phyloP scores from a whole-genome alignment of 345 rosid species.

The Chamaenerion angustifolium region DNA sequence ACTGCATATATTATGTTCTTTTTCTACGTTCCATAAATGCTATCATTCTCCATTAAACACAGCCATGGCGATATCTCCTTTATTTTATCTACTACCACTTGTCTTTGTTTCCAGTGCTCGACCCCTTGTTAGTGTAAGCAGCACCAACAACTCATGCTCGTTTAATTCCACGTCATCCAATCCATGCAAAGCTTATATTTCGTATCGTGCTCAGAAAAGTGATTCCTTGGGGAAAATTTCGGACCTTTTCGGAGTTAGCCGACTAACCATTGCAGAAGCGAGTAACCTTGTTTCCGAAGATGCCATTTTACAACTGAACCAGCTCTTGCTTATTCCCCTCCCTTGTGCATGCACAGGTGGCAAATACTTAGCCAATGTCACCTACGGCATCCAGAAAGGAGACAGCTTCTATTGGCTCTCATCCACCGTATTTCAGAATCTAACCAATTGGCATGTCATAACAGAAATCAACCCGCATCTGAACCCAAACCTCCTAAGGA shows the following conservation, averaged over 20 bases:
- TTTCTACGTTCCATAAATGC: too few relatives aligned
- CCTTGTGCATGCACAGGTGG: conserved; percentile 31
- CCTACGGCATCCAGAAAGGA: conserved; percentile 31
- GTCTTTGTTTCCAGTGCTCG: too few relatives aligned
- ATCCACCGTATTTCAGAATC: conserved; percentile 22
- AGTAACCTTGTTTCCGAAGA: conserved; percentile 37
- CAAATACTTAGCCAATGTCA: conserved; percentile 32
- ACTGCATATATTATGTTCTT: too few relatives aligned
- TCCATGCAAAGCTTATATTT: conserved; percentile 21
- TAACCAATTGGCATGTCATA: conserved; percentile 29
- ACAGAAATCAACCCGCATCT: conserved; percentile 23
- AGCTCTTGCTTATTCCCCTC: conserved; percentile 39
- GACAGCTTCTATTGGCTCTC: conserved; percentile 38
- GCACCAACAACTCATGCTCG: conserved; percentile 32
- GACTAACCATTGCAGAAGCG: conserved; percentile 22
- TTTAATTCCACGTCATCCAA: conserved; percentile 4
- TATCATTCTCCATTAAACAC: too few relatives aligned
- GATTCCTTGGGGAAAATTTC: conserved; percentile 29
- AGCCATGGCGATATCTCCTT: too few relatives aligned
- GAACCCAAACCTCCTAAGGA: conserved; percentile 20
- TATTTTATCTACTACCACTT: too few relatives aligned
- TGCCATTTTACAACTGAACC: conserved; percentile 22
- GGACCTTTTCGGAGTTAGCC: conserved; percentile 29
- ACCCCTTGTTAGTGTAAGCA: conserved; percentile 1
- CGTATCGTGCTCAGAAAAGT: conserved; percentile 29